A percentile compares a stretch with the other conserved stretches of the same genome.
Evolutionary conservation across 441 rosid genomes (phyloP).

Genomic region (Jatropha podagrica): DNA sequence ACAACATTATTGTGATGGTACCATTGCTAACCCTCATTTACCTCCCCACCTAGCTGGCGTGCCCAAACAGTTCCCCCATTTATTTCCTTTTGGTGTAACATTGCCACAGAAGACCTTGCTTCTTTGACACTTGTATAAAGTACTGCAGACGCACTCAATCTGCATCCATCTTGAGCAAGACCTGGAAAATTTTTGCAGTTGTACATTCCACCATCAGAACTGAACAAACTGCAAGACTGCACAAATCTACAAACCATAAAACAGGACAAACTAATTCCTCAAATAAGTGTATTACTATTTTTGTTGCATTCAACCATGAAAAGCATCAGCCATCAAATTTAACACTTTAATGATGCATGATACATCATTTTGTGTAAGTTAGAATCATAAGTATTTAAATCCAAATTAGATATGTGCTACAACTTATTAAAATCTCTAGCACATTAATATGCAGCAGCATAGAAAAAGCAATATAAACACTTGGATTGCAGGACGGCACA

Average conservation of each 20-base stretch:
- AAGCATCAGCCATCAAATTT: constrained; percentile 1
- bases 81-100: constrained; percentile 68
- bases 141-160: constrained; percentile 79
- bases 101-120: constrained; percentile 65
- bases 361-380: neutral
- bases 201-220: neutral
- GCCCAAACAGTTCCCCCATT: constrained; percentile 81
- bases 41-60: constrained; percentile 99
- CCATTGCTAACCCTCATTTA: constrained; percentile 29
- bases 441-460: neutral
- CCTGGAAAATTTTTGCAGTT: constrained; percentile 41
- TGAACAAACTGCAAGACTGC: neutral
- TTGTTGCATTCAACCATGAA: neutral
- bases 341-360: neutral
- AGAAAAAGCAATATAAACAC: neutral
- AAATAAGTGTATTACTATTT: neutral
- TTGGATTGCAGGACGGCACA: neutral
- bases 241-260: neutral
- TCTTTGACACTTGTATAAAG: constrained; percentile 78
- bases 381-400: neutral
- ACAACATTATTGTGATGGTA: neutral
- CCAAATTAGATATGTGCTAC: neutral
- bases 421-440: neutral
- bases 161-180: constrained; percentile 95
- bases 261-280: neutral